These are phyloP conservation scores for Erysimum cheiri DNA, from an alignment of 441 rosid species.

Conservation along the genomic window DNA sequence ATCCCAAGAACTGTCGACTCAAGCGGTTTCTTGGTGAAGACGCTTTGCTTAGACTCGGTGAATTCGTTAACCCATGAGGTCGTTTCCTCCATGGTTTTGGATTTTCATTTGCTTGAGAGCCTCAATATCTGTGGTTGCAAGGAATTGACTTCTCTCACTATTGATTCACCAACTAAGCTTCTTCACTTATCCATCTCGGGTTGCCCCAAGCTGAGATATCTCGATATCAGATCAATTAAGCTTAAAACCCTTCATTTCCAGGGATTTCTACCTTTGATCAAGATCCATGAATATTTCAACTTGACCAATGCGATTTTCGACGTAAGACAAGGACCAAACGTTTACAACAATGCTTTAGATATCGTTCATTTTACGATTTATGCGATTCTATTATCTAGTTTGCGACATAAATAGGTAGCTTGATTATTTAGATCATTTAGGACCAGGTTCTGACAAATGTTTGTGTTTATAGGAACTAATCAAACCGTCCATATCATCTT, in stretches of 20 bases:
- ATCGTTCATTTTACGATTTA: neutral
- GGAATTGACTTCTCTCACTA: slow-evolving; percentile 49
- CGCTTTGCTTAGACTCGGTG: slow-evolving; percentile 54
- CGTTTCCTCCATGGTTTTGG: slow-evolving; percentile 54
- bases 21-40: slow-evolving; percentile 52
- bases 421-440: neutral
- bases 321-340: slow-evolving; percentile 54
- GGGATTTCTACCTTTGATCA: slow-evolving; percentile 54
- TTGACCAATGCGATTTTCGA: slow-evolving; percentile 57
- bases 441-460: neutral
- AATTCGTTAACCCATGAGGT: slow-evolving; percentile 50
- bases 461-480: slow-evolving; percentile 53
- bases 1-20: slow-evolving; percentile 19
- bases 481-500: slow-evolving; percentile 52
- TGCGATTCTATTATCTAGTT: neutral
- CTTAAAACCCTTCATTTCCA: slow-evolving; percentile 50
- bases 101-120: slow-evolving; percentile 54
- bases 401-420: neutral
- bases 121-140: slow-evolving; percentile 54
- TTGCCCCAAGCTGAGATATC: slow-evolving; percentile 49
- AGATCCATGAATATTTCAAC: slow-evolving; percentile 62
- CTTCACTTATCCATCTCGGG: slow-evolving; percentile 51
- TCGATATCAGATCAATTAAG: slow-evolving; percentile 53
- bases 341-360: slow-evolving; percentile 28
- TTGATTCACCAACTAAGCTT: slow-evolving; percentile 56